A percentile compares a stretch with the other conserved stretches of the same genome.
phyloP scores from a whole-genome alignment of 352 stramenopile species.

The Plasmopara muralis region DNA sequence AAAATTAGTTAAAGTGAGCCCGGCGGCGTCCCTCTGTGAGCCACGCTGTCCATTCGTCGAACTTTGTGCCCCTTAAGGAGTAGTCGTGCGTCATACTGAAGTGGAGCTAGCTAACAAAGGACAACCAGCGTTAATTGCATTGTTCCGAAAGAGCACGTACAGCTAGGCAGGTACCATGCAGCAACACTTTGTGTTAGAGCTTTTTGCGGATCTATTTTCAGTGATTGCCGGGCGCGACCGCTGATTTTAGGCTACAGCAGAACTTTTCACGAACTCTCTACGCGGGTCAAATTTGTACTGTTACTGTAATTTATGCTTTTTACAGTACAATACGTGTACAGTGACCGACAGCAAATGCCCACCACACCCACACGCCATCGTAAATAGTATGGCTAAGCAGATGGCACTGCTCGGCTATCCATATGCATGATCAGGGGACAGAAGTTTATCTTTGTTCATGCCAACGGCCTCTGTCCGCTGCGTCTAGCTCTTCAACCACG shows the following conservation, averaged over 20 bases:
- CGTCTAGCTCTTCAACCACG: not conserved
- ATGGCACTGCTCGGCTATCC: constrained; percentile 10
- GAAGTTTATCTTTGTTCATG: constrained; percentile 5
- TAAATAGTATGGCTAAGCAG: constrained; percentile 6
- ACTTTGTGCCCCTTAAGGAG: constrained; percentile 9
- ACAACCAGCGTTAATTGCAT: not conserved
- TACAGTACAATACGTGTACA: constrained; percentile 1
- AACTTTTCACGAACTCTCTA: constrained; percentile 35
- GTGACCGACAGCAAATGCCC: constrained; percentile 18
- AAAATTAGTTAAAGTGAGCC: not conserved
- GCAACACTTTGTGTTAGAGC: not conserved
- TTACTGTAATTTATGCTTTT: not conserved
- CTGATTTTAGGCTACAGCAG: constrained; percentile 19
- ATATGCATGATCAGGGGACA: constrained; percentile 1
- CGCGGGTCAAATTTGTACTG: constrained; percentile 9
- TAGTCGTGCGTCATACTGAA: constrained; percentile 7
- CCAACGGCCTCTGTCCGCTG: constrained; percentile 7
- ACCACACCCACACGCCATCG: constrained; percentile 15
- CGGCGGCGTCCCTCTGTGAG: constrained; percentile 4
- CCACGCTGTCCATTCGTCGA: constrained; percentile 12
- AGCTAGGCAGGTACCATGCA: too few species aligned
- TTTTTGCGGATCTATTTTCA: constrained; percentile 3
- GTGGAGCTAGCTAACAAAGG: not conserved
- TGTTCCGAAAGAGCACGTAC: too few species aligned
- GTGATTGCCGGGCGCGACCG: constrained; percentile 7